Evolutionary conservation across 306 rosid genomes (phyloP).

Genomic region (Boehmeria nivea): DNA sequence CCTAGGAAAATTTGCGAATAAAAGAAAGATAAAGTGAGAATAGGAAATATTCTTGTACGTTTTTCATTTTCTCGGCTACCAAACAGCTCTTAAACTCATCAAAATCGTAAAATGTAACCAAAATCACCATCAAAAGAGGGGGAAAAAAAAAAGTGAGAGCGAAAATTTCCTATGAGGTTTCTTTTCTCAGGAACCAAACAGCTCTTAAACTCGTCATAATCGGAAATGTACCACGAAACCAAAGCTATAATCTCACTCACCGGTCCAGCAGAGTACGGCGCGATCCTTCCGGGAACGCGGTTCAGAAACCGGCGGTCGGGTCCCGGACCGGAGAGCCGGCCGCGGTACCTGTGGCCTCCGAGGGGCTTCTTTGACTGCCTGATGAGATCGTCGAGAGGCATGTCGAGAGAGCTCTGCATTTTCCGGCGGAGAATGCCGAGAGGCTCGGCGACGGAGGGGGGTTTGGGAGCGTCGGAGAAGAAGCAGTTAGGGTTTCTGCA

Average conservation of each 20-base stretch:
- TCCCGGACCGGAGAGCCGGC: slow-evolving; percentile 15
- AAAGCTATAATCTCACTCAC: slow-evolving; percentile 11
- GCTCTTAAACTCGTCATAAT: neutral
- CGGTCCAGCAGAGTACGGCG: slow-evolving; percentile 19
- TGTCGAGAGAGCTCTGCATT: slow-evolving; percentile 26
- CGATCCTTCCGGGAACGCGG: slow-evolving; percentile 7
- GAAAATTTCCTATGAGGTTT: neutral
- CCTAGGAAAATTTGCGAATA: too few species aligned
- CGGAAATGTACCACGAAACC: neutral
- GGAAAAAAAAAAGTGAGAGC: neutral
- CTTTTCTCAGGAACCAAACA: slow-evolving; percentile 10
- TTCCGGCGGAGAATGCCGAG: neutral
- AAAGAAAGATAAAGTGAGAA: too few species aligned
- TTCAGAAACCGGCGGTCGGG: slow-evolving; percentile 23
- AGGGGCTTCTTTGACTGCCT: neutral
- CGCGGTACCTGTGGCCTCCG: slow-evolving; percentile 5
- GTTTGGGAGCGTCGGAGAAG: neutral
- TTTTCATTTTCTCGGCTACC: too few species aligned
- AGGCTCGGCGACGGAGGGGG: neutral
- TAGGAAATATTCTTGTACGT: too few species aligned
- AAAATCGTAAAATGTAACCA: too few species aligned
- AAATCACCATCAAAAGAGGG: neutral
- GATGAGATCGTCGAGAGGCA: slow-evolving; percentile 34
- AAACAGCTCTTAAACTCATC: too few species aligned
- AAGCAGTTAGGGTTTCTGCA: too few species aligned